Conservation (phyloP, 2,329 filamentous ascomycete genomes). For the Diaporthe sp. region DNA sequence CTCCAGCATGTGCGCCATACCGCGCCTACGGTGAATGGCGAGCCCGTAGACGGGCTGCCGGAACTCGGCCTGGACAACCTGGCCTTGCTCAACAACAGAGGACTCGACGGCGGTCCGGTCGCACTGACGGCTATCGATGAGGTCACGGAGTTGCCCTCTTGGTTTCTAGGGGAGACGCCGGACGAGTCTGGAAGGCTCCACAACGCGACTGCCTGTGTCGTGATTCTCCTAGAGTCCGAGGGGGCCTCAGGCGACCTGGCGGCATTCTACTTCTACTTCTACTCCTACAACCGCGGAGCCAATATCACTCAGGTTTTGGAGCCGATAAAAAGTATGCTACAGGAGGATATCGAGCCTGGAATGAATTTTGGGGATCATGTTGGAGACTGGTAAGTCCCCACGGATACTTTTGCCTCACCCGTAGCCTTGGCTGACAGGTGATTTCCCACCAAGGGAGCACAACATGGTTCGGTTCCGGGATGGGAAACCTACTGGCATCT, state of each 20-base stretch:
- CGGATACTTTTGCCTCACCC: too few relatives aligned
- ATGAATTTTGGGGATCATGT: slow-evolving; percentile 47
- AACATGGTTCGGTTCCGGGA: slow-evolving; percentile 51
- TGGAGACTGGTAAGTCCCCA: slow-evolving; percentile 45
- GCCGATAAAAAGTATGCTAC: slow-evolving; percentile 46
- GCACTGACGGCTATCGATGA: slow-evolving; percentile 49
- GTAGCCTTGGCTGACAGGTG: neutral
- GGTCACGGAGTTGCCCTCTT: slow-evolving; percentile 46
- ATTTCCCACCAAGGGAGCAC: slow-evolving; percentile 46
- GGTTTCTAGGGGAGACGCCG: slow-evolving; percentile 48
- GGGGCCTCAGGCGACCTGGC: slow-evolving; percentile 48
- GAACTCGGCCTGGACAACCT: slow-evolving; percentile 48
- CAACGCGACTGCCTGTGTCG: slow-evolving; percentile 49
- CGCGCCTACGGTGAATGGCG: slow-evolving; percentile 43
- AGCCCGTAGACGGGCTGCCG: slow-evolving; percentile 42
- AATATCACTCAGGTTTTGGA: slow-evolving; percentile 52
- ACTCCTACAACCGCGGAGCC: slow-evolving; percentile 51
- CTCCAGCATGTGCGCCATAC: slow-evolving; percentile 50
- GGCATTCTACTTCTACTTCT: slow-evolving; percentile 54
- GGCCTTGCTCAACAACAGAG: slow-evolving; percentile 45
- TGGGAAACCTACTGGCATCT: slow-evolving; percentile 38
- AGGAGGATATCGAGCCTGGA: slow-evolving; percentile 33
- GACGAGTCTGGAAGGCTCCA: slow-evolving; percentile 44
- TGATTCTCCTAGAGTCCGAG: slow-evolving; percentile 48
- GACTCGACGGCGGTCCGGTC: slow-evolving; percentile 38